Evolutionary conservation across 192 early-diverging fungal species (phyloP), one percentile per base, ranked within the genome.

Genomic region (Haplosporangium gracile): DNA sequence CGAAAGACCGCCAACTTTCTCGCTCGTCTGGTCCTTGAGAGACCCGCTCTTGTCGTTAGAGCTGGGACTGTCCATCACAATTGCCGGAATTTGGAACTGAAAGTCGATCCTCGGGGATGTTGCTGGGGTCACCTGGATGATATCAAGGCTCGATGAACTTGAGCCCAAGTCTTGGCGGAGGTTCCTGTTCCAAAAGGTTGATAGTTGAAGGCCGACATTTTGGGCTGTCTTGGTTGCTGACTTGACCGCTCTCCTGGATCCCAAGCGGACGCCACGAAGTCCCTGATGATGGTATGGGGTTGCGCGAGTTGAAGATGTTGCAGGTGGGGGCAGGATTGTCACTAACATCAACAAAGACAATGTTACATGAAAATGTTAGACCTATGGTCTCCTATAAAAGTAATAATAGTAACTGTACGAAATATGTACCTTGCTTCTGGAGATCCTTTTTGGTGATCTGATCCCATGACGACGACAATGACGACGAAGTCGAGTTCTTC

Each of bases 401-500:
- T 22, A 5, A 1, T 43, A 18, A 39, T 29, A 42, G 22, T 45
- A n/a, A 38, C 0, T 40, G 5, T 32, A 32, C 24, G 60, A n/a
- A 11, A 36, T 38, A 15, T 16, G 60, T 75, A 85, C 82, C 82
- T 79, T 74, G 45, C 43, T 85, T 85, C 34, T 85, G 43, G 4
- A 85, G 68, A 32, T 85, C 82, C 8, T 55, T 73, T 51, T 68
- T 79, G 53, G 73, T 85, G 69, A 85, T 76, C 20, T 55, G 77
- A 2, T 85, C 82, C 82, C 82, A 85, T 15, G 82, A 79, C 8
- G 82, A 85, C 34, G 82, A 85, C 42, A 85, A 43, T 10, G 82
- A 85, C 10, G 82, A 85, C 3, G 77, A 74, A 22, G 68, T 43
- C 5, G 82, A 85, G 15, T 24, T 26, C 16, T 49, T 34, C 15